phyloP scores from a whole-genome alignment of 2,329 filamentous ascomycete species.

The Cordyceps cicadae region DNA sequence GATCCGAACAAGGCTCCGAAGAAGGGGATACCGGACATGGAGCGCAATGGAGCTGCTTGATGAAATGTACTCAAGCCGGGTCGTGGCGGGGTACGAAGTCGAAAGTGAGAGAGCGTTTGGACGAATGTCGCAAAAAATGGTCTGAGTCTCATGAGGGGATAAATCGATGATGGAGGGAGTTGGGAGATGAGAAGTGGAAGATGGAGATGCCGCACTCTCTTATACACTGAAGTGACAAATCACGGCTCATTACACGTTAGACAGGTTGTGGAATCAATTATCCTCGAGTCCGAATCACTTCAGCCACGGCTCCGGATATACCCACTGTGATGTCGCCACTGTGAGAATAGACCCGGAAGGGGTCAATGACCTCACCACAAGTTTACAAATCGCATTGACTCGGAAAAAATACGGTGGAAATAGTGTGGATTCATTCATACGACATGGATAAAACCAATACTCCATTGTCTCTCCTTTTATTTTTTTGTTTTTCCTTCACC shows the following conservation, averaged over 20 bases:
- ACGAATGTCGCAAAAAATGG: slow-evolving; percentile 39
- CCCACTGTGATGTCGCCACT: slow-evolving; percentile 9
- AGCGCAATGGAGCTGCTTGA: slow-evolving; percentile 29
- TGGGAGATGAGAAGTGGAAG: background rate
- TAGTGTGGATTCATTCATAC: background rate
- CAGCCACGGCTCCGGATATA: slow-evolving; percentile 1
- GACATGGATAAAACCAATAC: background rate
- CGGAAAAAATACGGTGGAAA: background rate
- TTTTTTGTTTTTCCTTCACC: background rate
- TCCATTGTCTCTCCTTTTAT: background rate
- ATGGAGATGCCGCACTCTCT: background rate
- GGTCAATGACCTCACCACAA: slow-evolving; percentile 1
- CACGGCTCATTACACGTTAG: background rate
- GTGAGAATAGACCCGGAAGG: background rate
- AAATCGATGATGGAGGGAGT: background rate
- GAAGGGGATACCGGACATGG: slow-evolving; percentile 74
- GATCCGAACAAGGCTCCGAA: slow-evolving; percentile 66
- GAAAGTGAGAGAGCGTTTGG: slow-evolving; percentile 36
- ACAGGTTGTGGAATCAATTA: slow-evolving; percentile 10
- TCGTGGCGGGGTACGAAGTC: slow-evolving; percentile 22
- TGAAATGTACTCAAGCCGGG: slow-evolving; percentile 13
- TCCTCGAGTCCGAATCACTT: background rate
- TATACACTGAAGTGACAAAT: slow-evolving; percentile 7
- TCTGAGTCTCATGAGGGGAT: slow-evolving; percentile 41
- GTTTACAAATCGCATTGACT: background rate